These are phyloP conservation scores for Triangularia setosa DNA, from an alignment of 2,329 filamentous ascomycete genomes.

Conservation along the genomic window DNA sequence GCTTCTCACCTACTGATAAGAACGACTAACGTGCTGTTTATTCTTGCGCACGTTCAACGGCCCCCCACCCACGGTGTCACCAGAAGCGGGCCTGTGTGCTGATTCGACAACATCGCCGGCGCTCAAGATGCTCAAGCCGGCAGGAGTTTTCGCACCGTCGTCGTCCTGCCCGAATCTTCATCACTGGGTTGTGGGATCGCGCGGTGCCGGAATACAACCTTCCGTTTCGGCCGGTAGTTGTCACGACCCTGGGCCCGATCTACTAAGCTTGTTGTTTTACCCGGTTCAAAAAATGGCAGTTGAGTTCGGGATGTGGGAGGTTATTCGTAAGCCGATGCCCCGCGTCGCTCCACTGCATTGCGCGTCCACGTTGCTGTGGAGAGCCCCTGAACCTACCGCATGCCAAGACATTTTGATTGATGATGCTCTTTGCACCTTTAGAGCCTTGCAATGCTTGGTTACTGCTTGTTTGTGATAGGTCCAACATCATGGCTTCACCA, in stretches of 20 bases:
- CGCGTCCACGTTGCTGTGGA: background rate
- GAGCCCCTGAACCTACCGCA: constrained; percentile 2
- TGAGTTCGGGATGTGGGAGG: constrained; percentile 4
- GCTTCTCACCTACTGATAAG: background rate
- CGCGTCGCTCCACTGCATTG: background rate
- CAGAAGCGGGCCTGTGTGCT: background rate
- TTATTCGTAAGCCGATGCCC: background rate
- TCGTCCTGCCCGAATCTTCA: background rate
- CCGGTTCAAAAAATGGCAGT: background rate
- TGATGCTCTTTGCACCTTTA: background rate
- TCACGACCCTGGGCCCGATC: background rate
- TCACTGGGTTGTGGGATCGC: background rate
- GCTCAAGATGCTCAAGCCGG: background rate
- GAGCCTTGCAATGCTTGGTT: background rate
- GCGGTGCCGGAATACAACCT: constrained; percentile 2
- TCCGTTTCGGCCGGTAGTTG: constrained; percentile 2
- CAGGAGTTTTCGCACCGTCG: background rate
- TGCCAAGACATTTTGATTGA: background rate
- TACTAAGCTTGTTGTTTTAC: background rate
- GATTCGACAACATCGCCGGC: background rate
- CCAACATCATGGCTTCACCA: background rate
- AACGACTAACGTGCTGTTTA: background rate
- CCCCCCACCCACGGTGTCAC: background rate
- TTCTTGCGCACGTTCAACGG: background rate
- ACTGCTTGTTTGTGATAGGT: background rate